Evolutionary conservation across 73 alveolate genomes (phyloP), one percentile per base, ranked within the genome.

Genomic region (Urostyla sp.): DNA sequence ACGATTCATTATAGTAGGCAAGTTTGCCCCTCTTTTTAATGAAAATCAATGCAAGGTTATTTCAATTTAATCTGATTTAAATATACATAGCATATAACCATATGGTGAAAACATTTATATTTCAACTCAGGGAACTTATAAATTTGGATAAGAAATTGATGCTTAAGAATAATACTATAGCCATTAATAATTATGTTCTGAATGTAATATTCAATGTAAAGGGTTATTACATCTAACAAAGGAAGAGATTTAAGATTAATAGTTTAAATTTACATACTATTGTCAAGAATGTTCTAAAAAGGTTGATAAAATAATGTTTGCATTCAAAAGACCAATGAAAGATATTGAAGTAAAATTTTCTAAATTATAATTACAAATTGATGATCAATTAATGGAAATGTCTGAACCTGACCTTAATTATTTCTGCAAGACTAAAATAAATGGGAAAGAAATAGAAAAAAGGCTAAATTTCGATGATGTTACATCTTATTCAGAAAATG

Each of bases 141-240:
- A 49, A 48, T 27, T 24, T 15, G 49, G 27, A 2, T 24, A 69
- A 32, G 72, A 49, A 40, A 16, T 16, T n/a, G n/a, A 40, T 11
- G 52, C 20, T 40, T 40, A 11, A 10, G 10, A 10, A 16, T 11
- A 40, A 16, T 10, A 55, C 1, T 69, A 48, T 36, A 23, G 23
- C 8, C 83, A 69, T 49, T 43, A 69, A 18, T 10, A 69, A 34
- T 1, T 3, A 11, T 69, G 83, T 49, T 40, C 31, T 6, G 11
- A 10, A 21, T 69, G 83, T 55, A 69, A 45, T 30, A 10, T 7
- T 38, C 18, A 34, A 37, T 43, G 75, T 26, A 40, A 34, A 40
- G 93, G 93, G 0, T 43, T 53, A 0, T 51, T 85, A 15, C 86
- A 75, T 53, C 67, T 85, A 51, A n/a, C 51, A 15, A 74, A 48